These are phyloP conservation scores for Colletotrichum sp. DNA, from an alignment of 2,329 filamentous ascomycete genomes.

Conservation along the genomic window DNA sequence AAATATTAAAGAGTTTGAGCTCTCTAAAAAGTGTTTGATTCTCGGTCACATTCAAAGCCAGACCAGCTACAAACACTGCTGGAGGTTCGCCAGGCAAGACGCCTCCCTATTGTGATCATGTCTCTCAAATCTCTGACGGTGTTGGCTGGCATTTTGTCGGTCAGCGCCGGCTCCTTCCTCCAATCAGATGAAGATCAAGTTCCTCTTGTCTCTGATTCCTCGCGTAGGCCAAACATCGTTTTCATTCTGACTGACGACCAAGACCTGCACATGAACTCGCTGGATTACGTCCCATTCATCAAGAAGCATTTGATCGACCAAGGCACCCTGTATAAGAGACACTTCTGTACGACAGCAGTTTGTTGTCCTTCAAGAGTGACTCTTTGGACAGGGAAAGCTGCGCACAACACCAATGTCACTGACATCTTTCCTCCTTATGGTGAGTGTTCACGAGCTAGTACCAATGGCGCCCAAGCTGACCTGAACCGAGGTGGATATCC, in stretches of 20 bases:
- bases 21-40: background rate
- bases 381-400: constrained; percentile 65
- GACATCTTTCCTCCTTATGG: constrained; percentile 48
- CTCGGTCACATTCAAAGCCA: background rate
- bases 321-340: constrained; percentile 62
- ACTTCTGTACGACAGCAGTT: constrained; percentile 68
- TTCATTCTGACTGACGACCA: constrained; percentile 72
- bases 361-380: constrained; percentile 69
- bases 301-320: constrained; percentile 58
- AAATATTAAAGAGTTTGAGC: background rate
- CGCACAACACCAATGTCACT: constrained; percentile 76
- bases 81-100: background rate
- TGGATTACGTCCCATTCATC: constrained; percentile 62
- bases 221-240: constrained; percentile 56
- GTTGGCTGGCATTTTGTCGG: background rate
- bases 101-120: background rate
- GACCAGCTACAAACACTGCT: background rate
- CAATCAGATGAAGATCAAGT: background rate
- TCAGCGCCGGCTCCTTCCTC: background rate
- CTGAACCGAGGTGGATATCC: constrained; percentile 40
- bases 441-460: background rate
- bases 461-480: background rate
- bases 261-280: constrained; percentile 63
- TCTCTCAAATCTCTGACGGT: background rate
- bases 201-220: background rate